Conservation (phyloP, 257 asterid species). For the Nicotiana benthamiana region DNA sequence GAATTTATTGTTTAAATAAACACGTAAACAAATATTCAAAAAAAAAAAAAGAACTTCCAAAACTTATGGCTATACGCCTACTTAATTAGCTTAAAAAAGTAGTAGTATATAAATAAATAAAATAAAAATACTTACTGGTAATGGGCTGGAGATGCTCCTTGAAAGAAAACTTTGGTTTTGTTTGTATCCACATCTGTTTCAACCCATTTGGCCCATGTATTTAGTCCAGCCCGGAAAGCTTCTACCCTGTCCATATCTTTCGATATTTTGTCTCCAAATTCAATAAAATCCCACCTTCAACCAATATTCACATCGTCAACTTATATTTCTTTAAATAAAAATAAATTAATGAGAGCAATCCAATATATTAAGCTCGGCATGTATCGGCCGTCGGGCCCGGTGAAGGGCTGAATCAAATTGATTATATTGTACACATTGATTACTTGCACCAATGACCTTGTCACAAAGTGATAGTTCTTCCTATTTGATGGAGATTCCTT, state of each 20-base stretch:
- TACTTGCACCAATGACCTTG: too few relatives aligned
- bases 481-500: too few relatives aligned
- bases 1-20: too few relatives aligned
- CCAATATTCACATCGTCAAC: not conserved
- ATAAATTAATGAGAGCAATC: not conserved
- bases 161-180: slow-evolving; percentile 54
- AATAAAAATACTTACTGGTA: slow-evolving; percentile 42
- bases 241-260: slow-evolving; percentile 66
- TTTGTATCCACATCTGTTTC: slow-evolving; percentile 24
- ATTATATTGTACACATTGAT: too few relatives aligned
- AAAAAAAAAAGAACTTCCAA: too few relatives aligned
- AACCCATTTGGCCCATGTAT: slow-evolving; percentile 59
- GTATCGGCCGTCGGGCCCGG: too few relatives aligned
- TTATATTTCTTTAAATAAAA: not conserved
- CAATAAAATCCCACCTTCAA: slow-evolving; percentile 53
- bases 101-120: not conserved
- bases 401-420: too few relatives aligned
- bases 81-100: not conserved
- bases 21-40: too few relatives aligned
- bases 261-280: slow-evolving; percentile 23
- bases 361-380: too few relatives aligned
- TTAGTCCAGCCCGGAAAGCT: slow-evolving; percentile 41
- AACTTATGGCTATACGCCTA: too few relatives aligned
- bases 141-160: slow-evolving; percentile 53
- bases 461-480: too few relatives aligned